phyloP scores from a whole-genome alignment of 164 flowering plant species.

The Paratinospora sagittata region DNA sequence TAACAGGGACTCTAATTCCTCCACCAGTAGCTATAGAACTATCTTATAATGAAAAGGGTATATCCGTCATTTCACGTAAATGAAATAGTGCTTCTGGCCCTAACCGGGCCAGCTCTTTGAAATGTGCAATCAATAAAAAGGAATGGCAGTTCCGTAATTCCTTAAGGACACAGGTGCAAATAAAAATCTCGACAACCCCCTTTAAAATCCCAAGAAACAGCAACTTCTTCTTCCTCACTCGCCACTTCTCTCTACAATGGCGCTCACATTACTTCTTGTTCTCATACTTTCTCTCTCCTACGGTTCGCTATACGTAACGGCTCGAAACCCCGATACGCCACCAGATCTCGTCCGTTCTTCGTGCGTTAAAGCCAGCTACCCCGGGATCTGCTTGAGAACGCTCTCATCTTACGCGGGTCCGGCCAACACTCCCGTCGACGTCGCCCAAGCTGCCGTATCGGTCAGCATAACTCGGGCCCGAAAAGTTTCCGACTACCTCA shows the following conservation, averaged over 20 bases:
- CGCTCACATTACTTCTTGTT: neutral
- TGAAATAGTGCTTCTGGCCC: neutral
- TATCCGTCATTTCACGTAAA: neutral
- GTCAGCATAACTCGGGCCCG: slow-evolving; percentile 49
- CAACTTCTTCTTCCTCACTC: too few relatives aligned
- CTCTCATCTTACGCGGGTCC: slow-evolving; percentile 50
- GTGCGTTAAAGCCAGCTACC: slow-evolving; percentile 65
- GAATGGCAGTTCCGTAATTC: neutral
- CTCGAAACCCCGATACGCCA: slow-evolving; percentile 8
- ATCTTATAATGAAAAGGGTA: neutral
- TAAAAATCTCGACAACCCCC: too few relatives aligned
- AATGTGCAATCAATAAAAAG: neutral
- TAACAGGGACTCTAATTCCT: too few relatives aligned
- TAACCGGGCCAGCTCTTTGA: neutral
- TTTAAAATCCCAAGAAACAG: too few relatives aligned
- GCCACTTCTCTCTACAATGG: neutral
- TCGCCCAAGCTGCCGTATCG: slow-evolving; percentile 61
- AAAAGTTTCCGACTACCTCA: slow-evolving; percentile 30
- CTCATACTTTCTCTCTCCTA: slow-evolving; percentile 16
- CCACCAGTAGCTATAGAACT: too few relatives aligned
- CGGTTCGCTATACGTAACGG: slow-evolving; percentile 5
- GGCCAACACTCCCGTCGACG: slow-evolving; percentile 39
- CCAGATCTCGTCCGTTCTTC: slow-evolving; percentile 41
- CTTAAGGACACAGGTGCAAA: too few relatives aligned
- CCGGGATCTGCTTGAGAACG: slow-evolving; percentile 49